These are phyloP conservation scores for Penicillium psychrosexuale DNA, from an alignment of 2,329 filamentous ascomycete species.

Conservation along the genomic window DNA sequence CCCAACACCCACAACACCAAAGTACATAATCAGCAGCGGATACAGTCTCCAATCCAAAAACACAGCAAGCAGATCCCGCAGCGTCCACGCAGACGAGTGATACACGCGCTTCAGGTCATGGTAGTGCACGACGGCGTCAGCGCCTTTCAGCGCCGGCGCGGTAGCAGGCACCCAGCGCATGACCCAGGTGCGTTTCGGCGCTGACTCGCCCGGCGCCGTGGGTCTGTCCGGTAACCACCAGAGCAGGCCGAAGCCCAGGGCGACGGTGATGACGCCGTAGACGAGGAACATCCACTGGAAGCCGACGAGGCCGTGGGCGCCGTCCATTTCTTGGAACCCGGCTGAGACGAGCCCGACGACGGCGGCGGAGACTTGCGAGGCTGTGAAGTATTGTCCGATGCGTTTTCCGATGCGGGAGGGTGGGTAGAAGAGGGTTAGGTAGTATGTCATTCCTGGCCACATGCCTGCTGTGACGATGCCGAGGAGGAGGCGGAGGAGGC, in stretches of 20 bases:
- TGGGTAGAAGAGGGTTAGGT: conserved; percentile 87
- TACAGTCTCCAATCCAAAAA: conserved; percentile 84
- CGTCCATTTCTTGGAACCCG: conserved; percentile 90
- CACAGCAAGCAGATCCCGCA: conserved; percentile 67
- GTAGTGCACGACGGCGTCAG: conserved; percentile 79
- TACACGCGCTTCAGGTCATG: conserved; percentile 78
- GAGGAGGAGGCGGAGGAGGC: conserved; percentile 75
- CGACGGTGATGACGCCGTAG: conserved; percentile 71
- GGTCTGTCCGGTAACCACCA: conserved; percentile 92
- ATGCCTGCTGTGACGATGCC: conserved; percentile 87
- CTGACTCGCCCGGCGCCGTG: conserved; percentile 56
- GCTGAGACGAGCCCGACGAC: conserved; percentile 87
- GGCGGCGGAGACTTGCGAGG: conserved; percentile 81
- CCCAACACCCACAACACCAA: conserved; percentile 87
- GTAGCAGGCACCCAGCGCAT: conserved; percentile 65
- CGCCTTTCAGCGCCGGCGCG: conserved; percentile 68
- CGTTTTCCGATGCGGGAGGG: conserved; percentile 81
- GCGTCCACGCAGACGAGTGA: conserved; percentile 67
- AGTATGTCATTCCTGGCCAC: conserved; percentile 95
- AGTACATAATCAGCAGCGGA: conserved; percentile 87
- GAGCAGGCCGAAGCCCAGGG: conserved; percentile 69
- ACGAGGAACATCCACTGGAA: conserved; percentile 73
- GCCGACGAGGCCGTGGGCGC: conserved; percentile 68
- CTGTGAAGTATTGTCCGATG: conserved; percentile 87
- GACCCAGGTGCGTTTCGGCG: conserved; percentile 33